A percentile compares a stretch with the other conserved stretches of the same genome.
These are phyloP conservation scores for Candida germanica DNA, from an alignment of 805 yeast species.

Conservation along the genomic window DNA sequence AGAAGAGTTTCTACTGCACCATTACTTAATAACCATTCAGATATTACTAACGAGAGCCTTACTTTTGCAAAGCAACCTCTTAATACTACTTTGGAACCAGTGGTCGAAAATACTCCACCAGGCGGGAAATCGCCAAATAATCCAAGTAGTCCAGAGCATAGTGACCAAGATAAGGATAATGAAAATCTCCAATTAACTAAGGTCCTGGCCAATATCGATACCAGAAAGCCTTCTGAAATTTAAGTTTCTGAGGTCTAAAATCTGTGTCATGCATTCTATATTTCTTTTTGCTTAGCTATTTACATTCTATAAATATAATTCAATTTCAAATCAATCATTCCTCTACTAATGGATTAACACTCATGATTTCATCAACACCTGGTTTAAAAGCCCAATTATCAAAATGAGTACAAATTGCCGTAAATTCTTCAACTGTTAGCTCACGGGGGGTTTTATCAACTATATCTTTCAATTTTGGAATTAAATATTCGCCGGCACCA, in stretches of 20 bases:
- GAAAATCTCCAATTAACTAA: slow-evolving; percentile 5
- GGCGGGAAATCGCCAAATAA: no score
- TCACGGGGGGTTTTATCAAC: slow-evolving; percentile 45
- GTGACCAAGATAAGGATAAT: slow-evolving; percentile 2
- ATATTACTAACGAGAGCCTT: no score
- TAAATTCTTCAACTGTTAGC: slow-evolving; percentile 55
- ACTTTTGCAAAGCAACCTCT: no score
- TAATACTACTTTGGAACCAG: no score
- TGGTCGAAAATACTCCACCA: no score
- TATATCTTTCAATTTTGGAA: slow-evolving; percentile 21
- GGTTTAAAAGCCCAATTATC: slow-evolving; percentile 88
- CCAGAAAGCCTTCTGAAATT: no score
- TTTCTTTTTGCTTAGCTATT: neutral
- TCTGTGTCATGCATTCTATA: neutral
- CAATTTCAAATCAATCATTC: slow-evolving; percentile 5
- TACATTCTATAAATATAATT: neutral
- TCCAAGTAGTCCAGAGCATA: neutral
- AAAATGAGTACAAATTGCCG: slow-evolving; percentile 49
- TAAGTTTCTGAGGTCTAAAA: no score
- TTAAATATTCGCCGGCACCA: slow-evolving; percentile 65
- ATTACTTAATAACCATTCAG: no score
- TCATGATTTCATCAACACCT: slow-evolving; percentile 17
- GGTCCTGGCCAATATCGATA: slow-evolving; percentile 4
- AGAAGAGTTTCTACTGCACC: no score
- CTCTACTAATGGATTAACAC: slow-evolving; percentile 11